These are phyloP conservation scores for Rhododendron molle DNA, from an alignment of 148 eudicot species.

Conservation along the genomic window DNA sequence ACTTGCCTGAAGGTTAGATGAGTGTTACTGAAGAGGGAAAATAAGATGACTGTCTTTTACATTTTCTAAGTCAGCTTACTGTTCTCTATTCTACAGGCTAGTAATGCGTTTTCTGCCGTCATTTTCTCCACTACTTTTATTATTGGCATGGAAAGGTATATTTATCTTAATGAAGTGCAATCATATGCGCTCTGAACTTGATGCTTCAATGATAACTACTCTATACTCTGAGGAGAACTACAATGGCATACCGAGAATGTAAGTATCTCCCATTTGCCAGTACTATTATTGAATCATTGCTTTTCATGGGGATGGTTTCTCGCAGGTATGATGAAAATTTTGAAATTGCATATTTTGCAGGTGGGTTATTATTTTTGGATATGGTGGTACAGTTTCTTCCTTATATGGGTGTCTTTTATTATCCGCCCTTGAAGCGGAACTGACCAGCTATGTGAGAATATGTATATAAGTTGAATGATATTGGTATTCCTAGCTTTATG, in stretches of 20 bases:
- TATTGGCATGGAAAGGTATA: conserved; percentile 3
- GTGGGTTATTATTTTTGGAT: conserved; percentile 11
- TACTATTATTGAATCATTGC: background rate
- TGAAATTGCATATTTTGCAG: conserved; percentile 4
- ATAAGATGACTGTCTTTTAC: conserved; percentile 14
- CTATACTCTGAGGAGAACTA: background rate
- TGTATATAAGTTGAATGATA: conserved; percentile 13
- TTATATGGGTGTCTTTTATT: background rate
- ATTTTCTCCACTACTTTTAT: background rate
- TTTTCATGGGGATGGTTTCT: background rate
- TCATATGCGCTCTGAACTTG: conserved; percentile 2
- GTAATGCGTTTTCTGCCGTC: conserved; percentile 7
- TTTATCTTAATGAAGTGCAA: conserved; percentile 5
- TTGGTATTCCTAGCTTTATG: conserved; percentile 4
- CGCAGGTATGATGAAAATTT: background rate
- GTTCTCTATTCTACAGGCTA: conserved; percentile 17
- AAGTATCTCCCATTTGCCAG: background rate
- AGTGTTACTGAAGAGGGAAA: conserved; percentile 14
- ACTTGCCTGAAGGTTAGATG: conserved; percentile 20
- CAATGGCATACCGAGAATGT: background rate
- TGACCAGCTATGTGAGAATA: background rate
- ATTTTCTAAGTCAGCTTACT: conserved; percentile 9
- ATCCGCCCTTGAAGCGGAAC: background rate
- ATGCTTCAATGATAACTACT: background rate
- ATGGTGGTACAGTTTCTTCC: conserved; percentile 7